A percentile compares a stretch with the other conserved stretches of the same genome.
Evolutionary conservation across 768 basidiomycete species (phyloP).

Genomic region (Pluteus cervinus): DNA sequence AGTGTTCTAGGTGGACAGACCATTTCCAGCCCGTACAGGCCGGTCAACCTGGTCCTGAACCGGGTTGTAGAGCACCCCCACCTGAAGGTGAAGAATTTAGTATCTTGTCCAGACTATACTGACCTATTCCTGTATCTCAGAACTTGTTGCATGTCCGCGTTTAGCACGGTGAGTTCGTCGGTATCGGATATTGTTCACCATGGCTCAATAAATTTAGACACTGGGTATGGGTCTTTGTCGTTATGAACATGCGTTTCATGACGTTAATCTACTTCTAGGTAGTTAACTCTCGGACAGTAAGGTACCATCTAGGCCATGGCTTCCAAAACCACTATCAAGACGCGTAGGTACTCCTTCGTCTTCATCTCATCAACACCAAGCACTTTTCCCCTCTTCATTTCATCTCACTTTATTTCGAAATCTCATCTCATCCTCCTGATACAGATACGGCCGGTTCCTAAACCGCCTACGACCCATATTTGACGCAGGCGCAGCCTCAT

Average conservation of each 20-base stretch:
- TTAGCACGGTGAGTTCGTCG: slow-evolving; percentile 45
- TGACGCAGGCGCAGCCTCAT: slow-evolving; percentile 37
- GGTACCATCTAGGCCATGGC: slow-evolving; percentile 52
- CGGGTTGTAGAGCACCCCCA: slow-evolving; percentile 55
- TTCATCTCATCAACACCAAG: too few relatives aligned
- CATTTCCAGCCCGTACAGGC: slow-evolving; percentile 51
- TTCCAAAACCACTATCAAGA: slow-evolving; percentile 58
- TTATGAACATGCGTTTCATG: background rate
- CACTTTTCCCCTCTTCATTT: slow-evolving; percentile 8
- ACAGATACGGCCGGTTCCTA: slow-evolving; percentile 47
- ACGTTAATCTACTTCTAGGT: slow-evolving; percentile 30
- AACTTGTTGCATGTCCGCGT: slow-evolving; percentile 69
- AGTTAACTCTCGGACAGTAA: slow-evolving; percentile 58
- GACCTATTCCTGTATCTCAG: slow-evolving; percentile 23
- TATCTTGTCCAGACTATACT: background rate
- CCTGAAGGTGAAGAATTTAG: slow-evolving; percentile 42
- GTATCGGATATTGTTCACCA: slow-evolving; percentile 2
- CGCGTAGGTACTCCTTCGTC: too few relatives aligned
- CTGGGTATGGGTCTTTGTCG: slow-evolving; percentile 39
- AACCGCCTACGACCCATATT: slow-evolving; percentile 55
- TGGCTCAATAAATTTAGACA: slow-evolving; percentile 38
- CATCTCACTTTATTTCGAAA: background rate
- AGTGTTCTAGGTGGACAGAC: slow-evolving; percentile 58
- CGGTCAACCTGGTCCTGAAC: slow-evolving; percentile 58
- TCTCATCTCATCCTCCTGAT: slow-evolving; percentile 5